Evolutionary conservation across 1,284 basidiomycete genomes (phyloP).

Genomic region (Fomitopsis betulina): DNA sequence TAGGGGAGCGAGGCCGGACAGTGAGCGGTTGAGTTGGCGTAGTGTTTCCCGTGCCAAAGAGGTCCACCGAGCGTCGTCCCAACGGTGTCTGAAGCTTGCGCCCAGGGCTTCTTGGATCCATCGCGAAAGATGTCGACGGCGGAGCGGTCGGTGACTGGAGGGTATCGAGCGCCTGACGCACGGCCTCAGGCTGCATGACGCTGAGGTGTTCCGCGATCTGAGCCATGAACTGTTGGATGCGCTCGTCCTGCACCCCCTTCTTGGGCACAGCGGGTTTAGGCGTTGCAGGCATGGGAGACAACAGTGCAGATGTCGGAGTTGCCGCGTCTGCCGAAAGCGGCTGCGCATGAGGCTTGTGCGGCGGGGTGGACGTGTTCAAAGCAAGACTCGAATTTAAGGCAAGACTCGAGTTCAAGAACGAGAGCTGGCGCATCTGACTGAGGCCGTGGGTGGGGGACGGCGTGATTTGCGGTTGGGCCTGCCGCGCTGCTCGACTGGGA

Average conservation of each 20-base stretch:
- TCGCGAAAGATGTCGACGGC: conserved; percentile 11
- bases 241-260: conserved; percentile 60
- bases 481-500: conserved; percentile 42
- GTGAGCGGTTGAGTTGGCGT: conserved; percentile 26
- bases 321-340: conserved; percentile 23
- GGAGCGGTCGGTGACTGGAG: conserved; percentile 6
- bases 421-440: conserved; percentile 17
- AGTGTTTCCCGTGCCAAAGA: conserved; percentile 3
- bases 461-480: conserved; percentile 6
- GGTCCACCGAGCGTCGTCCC: conserved; percentile 3
- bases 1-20: conserved; percentile 24
- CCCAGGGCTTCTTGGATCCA: conserved; percentile 4
- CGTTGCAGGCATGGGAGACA: conserved; percentile 11
- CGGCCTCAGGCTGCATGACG: conserved; percentile 51
- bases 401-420: conserved; percentile 4
- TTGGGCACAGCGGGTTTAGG: conserved; percentile 21
- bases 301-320: conserved; percentile 16
- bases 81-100: conserved; percentile 12
- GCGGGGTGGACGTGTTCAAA: conserved; percentile 14
- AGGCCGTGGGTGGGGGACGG: conserved; percentile 16
- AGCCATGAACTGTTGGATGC: conserved; percentile 75
- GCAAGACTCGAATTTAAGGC: conserved; percentile 2
- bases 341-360: conserved; percentile 12
- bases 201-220: conserved; percentile 81
- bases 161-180: background rate